phyloP scores from a whole-genome alignment of 768 basidiomycete species.

The Gautieria morchelliformis region DNA sequence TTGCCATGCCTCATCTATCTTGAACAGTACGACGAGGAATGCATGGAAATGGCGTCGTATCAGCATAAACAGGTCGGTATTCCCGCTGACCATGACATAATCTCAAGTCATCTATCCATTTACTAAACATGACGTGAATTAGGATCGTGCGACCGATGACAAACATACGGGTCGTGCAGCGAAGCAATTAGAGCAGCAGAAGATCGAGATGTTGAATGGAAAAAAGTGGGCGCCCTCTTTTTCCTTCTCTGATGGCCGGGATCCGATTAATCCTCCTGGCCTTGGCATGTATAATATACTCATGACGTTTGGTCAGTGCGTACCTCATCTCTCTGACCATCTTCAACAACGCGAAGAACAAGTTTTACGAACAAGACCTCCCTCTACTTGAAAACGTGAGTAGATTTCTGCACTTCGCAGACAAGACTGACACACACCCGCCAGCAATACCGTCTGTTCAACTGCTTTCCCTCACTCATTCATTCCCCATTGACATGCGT shows the following conservation, averaged over 20 bases:
- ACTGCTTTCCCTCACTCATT: not conserved
- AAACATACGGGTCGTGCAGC: conserved; percentile 65
- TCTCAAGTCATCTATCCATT: no score
- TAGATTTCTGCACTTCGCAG: conserved; percentile 6
- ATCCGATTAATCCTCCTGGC: not conserved
- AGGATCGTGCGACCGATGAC: conserved; percentile 66
- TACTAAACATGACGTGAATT: not conserved
- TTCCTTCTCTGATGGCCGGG: not conserved
- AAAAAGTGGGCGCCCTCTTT: conserved; percentile 51
- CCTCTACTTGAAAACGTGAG: conserved; percentile 65
- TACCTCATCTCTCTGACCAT: conserved; percentile 64
- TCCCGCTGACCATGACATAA: not conserved
- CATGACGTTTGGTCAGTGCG: conserved; percentile 28
- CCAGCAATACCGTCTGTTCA: conserved; percentile 60
- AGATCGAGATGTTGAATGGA: conserved; percentile 65
- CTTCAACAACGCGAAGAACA: conserved; percentile 59
- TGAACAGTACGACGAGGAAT: conserved; percentile 69
- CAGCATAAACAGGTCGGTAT: conserved; percentile 67
- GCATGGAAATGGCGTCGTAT: conserved; percentile 57
- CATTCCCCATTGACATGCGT: not conserved
- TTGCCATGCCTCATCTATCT: not conserved
- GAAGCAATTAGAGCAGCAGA: conserved; percentile 68
- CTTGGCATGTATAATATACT: not conserved
- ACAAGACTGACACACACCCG: conserved; percentile 11
- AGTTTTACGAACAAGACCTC: conserved; percentile 63